Percentiles rank a stretch among this genome's conserved stretches.
Conservation (phyloP, 495 filamentous ascomycete genomes). For the Aspergillus indologenus region DNA sequence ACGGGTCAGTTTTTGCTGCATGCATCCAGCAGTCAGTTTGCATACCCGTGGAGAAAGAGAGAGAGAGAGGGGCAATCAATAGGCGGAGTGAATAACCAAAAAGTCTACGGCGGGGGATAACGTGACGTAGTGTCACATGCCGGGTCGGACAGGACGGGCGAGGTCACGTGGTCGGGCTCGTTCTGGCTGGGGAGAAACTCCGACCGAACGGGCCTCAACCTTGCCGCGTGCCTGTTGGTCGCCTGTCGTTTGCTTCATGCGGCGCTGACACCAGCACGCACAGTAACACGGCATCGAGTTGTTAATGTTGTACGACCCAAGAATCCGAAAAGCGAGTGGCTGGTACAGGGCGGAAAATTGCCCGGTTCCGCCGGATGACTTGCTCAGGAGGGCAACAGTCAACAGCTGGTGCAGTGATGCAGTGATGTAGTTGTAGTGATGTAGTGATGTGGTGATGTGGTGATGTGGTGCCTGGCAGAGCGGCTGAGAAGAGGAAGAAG, state of each 20-base stretch:
- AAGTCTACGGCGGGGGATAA: conserved; percentile 6
- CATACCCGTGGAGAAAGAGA: conserved; percentile 9
- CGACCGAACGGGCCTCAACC: not conserved
- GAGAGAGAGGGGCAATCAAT: conserved; percentile 6
- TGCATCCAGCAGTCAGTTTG: not conserved
- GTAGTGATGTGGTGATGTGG: too few species aligned
- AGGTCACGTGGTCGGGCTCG: not conserved
- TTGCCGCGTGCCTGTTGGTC: not conserved
- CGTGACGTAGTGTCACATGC: conserved; percentile 22
- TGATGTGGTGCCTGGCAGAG: too few species aligned
- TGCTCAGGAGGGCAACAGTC: too few species aligned
- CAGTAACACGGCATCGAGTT: not conserved
- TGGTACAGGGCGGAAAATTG: not conserved
- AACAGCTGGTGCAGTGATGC: too few species aligned
- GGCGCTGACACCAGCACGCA: not conserved
- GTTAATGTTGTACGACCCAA: too few species aligned
- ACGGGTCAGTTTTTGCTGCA: not conserved
- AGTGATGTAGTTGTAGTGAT: too few species aligned
- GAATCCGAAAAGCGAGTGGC: not conserved
- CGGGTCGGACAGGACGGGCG: not conserved
- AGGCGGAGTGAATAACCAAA: too few species aligned
- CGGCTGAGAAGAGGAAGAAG: too few species aligned
- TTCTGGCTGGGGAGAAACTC: not conserved
- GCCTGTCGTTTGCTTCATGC: not conserved
- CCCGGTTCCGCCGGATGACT: not conserved